phyloP scores from a whole-genome alignment of 345 rosid genomes.

The Raphanus raphanistrum region DNA sequence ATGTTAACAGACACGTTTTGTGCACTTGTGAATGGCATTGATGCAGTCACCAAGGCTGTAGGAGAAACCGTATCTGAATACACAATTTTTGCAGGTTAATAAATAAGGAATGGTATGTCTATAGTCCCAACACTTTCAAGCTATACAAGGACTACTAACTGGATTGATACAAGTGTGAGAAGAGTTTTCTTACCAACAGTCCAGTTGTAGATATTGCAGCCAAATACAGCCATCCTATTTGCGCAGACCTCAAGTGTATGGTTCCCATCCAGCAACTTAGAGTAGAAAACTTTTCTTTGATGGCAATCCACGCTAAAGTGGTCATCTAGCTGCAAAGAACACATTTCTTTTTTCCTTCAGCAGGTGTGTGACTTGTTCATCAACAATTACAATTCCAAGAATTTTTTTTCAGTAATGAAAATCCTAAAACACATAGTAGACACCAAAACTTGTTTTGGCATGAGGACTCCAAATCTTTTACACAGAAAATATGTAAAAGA shows the following conservation, averaged over 20 bases:
- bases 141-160: background rate
- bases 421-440: background rate
- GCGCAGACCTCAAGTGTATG: slow-evolving; percentile 77
- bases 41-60: slow-evolving; percentile 63
- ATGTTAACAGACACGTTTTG: slow-evolving; percentile 69
- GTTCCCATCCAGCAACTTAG: slow-evolving; percentile 65
- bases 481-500: slow-evolving; percentile 7
- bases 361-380: background rate
- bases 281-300: slow-evolving; percentile 47
- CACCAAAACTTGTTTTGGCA: background rate
- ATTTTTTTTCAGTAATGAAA: background rate
- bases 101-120: slow-evolving; percentile 8
- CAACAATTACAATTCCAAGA: background rate
- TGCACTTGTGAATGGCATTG: slow-evolving; percentile 72
- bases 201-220: slow-evolving; percentile 73
- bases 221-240: slow-evolving; percentile 49
- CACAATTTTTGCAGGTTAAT: background rate
- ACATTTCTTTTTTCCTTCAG: slow-evolving; percentile 6
- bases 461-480: background rate
- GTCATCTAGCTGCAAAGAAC: slow-evolving; percentile 66
- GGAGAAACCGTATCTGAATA: slow-evolving; percentile 82
- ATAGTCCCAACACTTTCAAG: background rate
- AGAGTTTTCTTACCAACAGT: slow-evolving; percentile 64
- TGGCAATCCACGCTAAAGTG: slow-evolving; percentile 57
- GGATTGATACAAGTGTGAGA: background rate